These are phyloP conservation scores for Fusarium metavorans DNA, from an alignment of 2,329 filamentous ascomycete species.

Conservation along the genomic window DNA sequence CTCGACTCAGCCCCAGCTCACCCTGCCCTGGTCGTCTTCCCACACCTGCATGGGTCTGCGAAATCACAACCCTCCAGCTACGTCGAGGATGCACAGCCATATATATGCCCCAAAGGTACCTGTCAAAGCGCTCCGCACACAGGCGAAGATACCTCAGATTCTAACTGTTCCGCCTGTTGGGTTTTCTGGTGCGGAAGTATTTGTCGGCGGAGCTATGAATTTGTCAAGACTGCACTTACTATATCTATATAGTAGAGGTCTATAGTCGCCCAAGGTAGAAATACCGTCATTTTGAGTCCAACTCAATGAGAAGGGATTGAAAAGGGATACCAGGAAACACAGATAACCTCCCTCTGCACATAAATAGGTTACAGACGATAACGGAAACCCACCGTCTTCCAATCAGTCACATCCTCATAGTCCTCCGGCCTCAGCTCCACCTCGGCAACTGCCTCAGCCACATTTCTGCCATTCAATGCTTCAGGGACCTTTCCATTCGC, in stretches of 20 bases:
- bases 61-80: too few species aligned
- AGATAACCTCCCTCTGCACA: neutral
- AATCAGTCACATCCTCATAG: neutral
- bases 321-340: neutral
- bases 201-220: too few species aligned
- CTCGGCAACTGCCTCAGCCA: neutral
- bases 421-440: neutral
- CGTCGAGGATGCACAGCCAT: too few species aligned
- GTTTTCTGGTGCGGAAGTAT: too few species aligned
- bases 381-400: neutral
- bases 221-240: too few species aligned
- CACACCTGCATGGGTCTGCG: too few species aligned
- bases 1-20: too few species aligned
- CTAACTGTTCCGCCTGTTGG: too few species aligned
- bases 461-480: neutral
- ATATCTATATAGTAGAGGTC: neutral
- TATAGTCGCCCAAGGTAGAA: neutral
- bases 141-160: too few species aligned
- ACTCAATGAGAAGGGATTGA: neutral
- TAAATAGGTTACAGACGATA: neutral
- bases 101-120: too few species aligned
- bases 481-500: neutral
- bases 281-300: neutral
- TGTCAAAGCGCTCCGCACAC: too few species aligned
- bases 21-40: too few species aligned